Evolutionary conservation across 2,329 filamentous ascomycete species (phyloP).

Genomic region (Xylaria sp.): DNA sequence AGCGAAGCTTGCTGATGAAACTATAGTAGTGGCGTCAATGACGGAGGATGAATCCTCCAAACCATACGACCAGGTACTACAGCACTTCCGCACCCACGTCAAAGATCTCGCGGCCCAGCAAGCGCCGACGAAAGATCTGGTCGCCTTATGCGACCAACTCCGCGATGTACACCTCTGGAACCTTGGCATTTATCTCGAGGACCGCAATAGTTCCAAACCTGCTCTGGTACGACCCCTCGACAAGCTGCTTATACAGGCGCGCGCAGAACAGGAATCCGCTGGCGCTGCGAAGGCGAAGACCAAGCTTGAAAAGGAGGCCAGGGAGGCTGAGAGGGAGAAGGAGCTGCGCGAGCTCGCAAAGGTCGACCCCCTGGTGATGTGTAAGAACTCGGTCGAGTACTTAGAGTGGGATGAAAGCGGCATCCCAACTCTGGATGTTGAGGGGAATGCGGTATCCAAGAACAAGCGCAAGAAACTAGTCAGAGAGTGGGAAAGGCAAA

Average conservation of each 20-base stretch:
- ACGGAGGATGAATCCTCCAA: conserved; percentile 24
- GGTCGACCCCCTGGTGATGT: conserved; percentile 30
- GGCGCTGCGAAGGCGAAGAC: conserved; percentile 24
- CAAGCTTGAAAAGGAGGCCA: conserved; percentile 24
- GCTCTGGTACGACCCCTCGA: conserved; percentile 31
- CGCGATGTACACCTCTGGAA: conserved; percentile 34
- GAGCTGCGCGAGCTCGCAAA: conserved; percentile 28
- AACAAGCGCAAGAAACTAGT: conserved; percentile 33
- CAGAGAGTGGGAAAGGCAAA: conserved; percentile 35
- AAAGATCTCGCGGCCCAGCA: conserved; percentile 21
- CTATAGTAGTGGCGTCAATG: conserved; percentile 3
- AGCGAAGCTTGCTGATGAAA: conserved; percentile 20
- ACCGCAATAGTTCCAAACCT: conserved; percentile 23
- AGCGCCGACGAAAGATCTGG: conserved; percentile 32
- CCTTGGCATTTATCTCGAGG: conserved; percentile 35
- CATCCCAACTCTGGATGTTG: conserved; percentile 26
- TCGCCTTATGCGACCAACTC: conserved; percentile 32
- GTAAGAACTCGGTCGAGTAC: conserved; percentile 27
- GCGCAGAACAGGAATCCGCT: conserved; percentile 23
- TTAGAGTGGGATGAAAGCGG: conserved; percentile 34
- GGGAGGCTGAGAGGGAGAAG: conserved; percentile 22
- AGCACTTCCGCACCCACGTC: conserved; percentile 26
- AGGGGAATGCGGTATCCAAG: conserved; percentile 28
- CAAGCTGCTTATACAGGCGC: conserved; percentile 25
- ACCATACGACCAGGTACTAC: conserved; percentile 21